phyloP scores from a whole-genome alignment of 192 early-diverging fungal species.

The Coemansia asiatica region DNA sequence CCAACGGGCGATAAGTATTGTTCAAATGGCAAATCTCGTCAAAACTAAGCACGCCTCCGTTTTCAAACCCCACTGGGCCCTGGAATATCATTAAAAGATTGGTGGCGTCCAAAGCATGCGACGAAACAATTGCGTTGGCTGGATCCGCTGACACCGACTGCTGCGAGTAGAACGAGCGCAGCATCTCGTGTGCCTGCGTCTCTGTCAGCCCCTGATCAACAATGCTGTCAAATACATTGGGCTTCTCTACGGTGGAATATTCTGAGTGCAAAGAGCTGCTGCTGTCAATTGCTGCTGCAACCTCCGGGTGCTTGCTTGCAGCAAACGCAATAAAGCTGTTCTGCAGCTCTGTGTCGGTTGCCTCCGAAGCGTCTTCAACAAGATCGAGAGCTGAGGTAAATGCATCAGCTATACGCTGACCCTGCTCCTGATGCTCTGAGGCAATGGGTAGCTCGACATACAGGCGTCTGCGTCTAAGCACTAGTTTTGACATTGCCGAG shows the following conservation, averaged over 20 bases:
- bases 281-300: neutral
- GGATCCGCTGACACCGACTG: neutral
- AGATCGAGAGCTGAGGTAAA: neutral
- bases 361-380: neutral
- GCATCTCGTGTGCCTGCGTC: neutral
- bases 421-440: neutral
- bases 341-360: neutral
- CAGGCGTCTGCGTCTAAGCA: neutral
- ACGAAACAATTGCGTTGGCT: neutral
- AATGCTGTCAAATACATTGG: neutral
- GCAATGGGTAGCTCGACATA: neutral
- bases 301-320: neutral
- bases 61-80: slow-evolving; percentile 81
- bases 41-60: slow-evolving; percentile 61
- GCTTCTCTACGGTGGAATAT: neutral
- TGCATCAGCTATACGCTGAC: neutral
- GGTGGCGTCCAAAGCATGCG: neutral
- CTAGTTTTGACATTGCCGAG: neutral
- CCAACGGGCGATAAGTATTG: slow-evolving; percentile 66
- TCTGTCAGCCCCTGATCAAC: neutral
- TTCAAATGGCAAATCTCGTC: slow-evolving; percentile 68
- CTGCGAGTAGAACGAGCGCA: neutral
- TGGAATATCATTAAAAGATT: slow-evolving; percentile 77
- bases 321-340: neutral
- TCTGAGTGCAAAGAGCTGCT: neutral